Evolutionary conservation across 2,329 filamentous ascomycete genomes (phyloP), one percentile per base, ranked within the genome.

Genomic region (Microcyclospora tardicrescens): DNA sequence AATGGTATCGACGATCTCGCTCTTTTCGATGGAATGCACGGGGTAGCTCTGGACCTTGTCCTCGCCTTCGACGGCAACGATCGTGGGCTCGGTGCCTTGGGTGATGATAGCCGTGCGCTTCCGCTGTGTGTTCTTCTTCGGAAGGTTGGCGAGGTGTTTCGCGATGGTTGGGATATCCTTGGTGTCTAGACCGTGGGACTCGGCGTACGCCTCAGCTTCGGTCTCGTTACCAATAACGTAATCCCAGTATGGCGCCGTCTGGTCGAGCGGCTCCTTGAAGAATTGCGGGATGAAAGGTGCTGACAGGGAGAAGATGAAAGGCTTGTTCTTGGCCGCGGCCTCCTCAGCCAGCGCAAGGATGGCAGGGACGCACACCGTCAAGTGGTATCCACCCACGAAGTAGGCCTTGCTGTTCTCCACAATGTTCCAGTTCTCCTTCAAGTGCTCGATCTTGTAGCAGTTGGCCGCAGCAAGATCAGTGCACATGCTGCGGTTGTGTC

Each of bases 211-310:
- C 52, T 79, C 75, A 35, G 87, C 89, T 69, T 98, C 91, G 49
- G 84, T 83, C 77, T 98, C 91, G 68, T 98, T 98, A 58, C 87
- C 89, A 61, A 98, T 83, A 45, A 96, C 72, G 66, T 89, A 93
- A 68, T 96, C 87, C 72, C 86, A 93, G 76, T 94, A 95, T 24
- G 83, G 82, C 38, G 85, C 72, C 39, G 83, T 81, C 54, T 78
- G 79, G 64, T 94, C 85, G 35, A 98, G 76, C 49, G 78, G 82
- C 36, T 95, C 87, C 73, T 95, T 95, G 81, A 96, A 98, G 75
- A 95, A 94, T 61, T 93, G 82, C 30, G 81, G 71, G 57, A 98
- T 94, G 72, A 98, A 98, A 43, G 91, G 91, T 6, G 91, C 91
- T 37, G 85, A 91, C 44, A 98, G 77, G 52, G 86, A 93, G 53